Conservation (phyloP, 2,329 filamentous ascomycete species). For the Phaeosphaeria sp. region DNA sequence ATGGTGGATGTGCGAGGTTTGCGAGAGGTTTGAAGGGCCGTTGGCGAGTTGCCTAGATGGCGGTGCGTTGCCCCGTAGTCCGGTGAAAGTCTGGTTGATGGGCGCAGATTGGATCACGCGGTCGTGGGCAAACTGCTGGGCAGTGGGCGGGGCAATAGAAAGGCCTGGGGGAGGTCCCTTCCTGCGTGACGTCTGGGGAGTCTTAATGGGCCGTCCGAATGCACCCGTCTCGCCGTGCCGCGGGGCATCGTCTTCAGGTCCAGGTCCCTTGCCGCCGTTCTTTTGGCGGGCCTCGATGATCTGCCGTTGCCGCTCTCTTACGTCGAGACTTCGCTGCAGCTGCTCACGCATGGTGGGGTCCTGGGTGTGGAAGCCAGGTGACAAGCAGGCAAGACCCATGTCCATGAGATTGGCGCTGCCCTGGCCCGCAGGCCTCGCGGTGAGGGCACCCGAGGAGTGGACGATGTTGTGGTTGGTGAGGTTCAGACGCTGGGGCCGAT, state of each 20-base stretch:
- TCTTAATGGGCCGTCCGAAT: slow-evolving; percentile 63
- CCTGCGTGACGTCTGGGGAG: slow-evolving; percentile 75
- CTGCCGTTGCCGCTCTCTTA: slow-evolving; percentile 90
- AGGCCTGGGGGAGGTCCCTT: slow-evolving; percentile 83
- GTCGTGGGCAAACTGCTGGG: slow-evolving; percentile 90
- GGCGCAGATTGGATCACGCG: slow-evolving; percentile 96
- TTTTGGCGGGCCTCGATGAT: slow-evolving; percentile 95
- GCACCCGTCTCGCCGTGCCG: slow-evolving; percentile 48
- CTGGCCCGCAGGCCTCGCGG: slow-evolving; percentile 74
- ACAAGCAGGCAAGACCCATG: slow-evolving; percentile 91
- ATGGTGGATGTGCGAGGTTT: slow-evolving; percentile 89
- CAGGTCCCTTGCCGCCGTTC: slow-evolving; percentile 63
- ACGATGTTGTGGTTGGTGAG: slow-evolving; percentile 64
- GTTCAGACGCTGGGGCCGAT: slow-evolving; percentile 78
- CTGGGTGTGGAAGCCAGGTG: slow-evolving; percentile 93
- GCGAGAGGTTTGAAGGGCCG: slow-evolving; percentile 81
- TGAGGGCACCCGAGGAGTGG: slow-evolving; percentile 53
- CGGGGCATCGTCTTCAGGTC: slow-evolving; percentile 36
- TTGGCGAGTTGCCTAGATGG: slow-evolving; percentile 80
- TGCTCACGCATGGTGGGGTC: slow-evolving; percentile 97
- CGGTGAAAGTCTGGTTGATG: slow-evolving; percentile 92
- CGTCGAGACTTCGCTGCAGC: slow-evolving; percentile 89
- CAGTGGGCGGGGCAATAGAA: slow-evolving; percentile 92
- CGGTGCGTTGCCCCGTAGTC: slow-evolving; percentile 70
- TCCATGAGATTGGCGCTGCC: slow-evolving; percentile 83